Percentiles rank a stretch among this genome's conserved stretches.
These are phyloP conservation scores for Botryotinia convoluta DNA, from an alignment of 2,329 filamentous ascomycete species.

Conservation along the genomic window DNA sequence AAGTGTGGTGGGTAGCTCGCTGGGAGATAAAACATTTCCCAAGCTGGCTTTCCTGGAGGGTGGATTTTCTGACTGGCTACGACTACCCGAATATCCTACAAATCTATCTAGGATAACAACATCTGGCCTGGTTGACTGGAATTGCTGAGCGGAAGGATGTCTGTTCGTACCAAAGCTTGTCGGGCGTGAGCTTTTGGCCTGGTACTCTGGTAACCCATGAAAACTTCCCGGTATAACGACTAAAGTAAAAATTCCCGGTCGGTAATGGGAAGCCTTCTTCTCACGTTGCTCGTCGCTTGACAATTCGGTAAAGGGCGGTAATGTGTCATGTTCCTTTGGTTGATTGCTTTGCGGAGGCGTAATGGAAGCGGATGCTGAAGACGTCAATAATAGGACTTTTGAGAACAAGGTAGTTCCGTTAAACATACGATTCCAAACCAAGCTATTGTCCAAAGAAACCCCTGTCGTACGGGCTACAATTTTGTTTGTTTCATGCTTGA, in stretches of 20 bases:
- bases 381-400: neutral
- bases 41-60: neutral
- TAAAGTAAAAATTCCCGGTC: constrained; percentile 55
- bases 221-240: constrained; percentile 55
- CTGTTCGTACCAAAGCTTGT: neutral
- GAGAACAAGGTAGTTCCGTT: neutral
- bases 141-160: neutral
- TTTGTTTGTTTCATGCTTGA: constrained; percentile 51
- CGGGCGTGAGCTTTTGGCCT: constrained; percentile 28
- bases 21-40: neutral
- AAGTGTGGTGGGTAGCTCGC: neutral
- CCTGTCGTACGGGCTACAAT: constrained; percentile 51
- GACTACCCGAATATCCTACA: neutral
- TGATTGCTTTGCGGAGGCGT: neutral
- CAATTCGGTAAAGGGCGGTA: constrained; percentile 53
- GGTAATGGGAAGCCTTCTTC: constrained; percentile 50
- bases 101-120: neutral
- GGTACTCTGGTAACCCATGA: constrained; percentile 50
- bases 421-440: constrained; percentile 55
- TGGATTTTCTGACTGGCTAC: neutral
- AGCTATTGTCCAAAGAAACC: constrained; percentile 49
- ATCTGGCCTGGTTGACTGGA: neutral
- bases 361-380: constrained; percentile 2
- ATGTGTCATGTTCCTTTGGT: constrained; percentile 41
- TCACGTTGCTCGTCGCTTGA: constrained; percentile 58